A percentile compares a stretch with the other conserved stretches of the same genome.
phyloP scores from a whole-genome alignment of 2,329 filamentous ascomycete genomes.

The Fusarium sp. region DNA sequence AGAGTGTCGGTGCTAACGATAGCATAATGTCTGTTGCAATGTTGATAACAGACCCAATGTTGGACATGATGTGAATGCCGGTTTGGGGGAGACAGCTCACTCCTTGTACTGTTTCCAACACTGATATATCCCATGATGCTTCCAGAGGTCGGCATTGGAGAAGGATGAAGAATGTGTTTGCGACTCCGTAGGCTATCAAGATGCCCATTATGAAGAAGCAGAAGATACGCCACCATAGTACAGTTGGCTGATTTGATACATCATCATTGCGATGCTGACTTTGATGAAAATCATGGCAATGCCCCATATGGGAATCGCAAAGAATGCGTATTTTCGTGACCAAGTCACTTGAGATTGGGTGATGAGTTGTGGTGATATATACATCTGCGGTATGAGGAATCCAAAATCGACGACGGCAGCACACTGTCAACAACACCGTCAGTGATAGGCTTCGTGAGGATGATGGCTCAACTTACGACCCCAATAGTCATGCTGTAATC shows the following conservation, averaged over 20 bases:
- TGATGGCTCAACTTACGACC: background rate
- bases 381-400: conserved; percentile 11
- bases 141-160: conserved; percentile 5
- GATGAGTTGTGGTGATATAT: background rate
- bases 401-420: conserved; percentile 4
- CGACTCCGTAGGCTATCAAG: background rate
- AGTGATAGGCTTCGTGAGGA: background rate
- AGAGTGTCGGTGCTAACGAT: conserved; percentile 3
- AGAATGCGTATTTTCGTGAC: conserved; percentile 3
- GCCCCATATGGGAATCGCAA: conserved; percentile 5
- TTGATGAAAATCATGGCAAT: conserved; percentile 27
- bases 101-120: background rate
- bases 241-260: conserved; percentile 7
- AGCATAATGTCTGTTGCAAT: conserved; percentile 3
- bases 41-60: background rate
- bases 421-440: background rate
- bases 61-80: conserved; percentile 12
- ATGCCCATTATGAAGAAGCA: conserved; percentile 7
- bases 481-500: conserved; percentile 2
- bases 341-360: background rate
- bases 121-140: background rate
- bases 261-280: conserved; percentile 23
- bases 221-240: conserved; percentile 8
- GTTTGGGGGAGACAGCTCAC: conserved; percentile 7
- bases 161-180: conserved; percentile 16